Conservation (phyloP, 768 basidiomycete species). For the Collybia nuda region DNA sequence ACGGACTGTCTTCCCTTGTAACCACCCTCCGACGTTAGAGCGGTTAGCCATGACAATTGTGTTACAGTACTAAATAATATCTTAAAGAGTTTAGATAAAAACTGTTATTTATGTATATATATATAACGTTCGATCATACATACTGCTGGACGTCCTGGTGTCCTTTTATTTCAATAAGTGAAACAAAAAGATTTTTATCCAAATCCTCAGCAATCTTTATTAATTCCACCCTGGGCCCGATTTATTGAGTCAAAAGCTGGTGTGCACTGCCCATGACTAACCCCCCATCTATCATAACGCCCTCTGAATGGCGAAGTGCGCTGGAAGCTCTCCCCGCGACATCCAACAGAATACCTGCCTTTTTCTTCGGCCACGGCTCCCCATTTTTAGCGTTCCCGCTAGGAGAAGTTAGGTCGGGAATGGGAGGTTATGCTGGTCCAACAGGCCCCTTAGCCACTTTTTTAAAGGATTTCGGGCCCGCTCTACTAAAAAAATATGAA, state of each 20-base stretch:
- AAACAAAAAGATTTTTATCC: no score
- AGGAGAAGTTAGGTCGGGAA: slow-evolving; percentile 11
- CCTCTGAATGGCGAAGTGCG: slow-evolving; percentile 48
- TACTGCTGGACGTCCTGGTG: no score
- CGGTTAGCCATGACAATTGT: slow-evolving; percentile 27
- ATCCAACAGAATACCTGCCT: slow-evolving; percentile 63
- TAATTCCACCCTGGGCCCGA: no score
- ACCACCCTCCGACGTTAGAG: slow-evolving; percentile 48
- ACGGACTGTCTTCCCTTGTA: slow-evolving; percentile 74
- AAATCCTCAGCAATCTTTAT: background rate
- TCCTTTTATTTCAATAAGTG: no score
- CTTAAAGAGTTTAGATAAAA: no score
- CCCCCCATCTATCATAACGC: slow-evolving; percentile 30
- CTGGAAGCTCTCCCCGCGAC: slow-evolving; percentile 55
- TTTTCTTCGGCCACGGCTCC: slow-evolving; percentile 78
- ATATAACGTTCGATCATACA: no score
- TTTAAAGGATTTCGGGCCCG: slow-evolving; percentile 63
- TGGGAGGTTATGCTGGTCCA: slow-evolving; percentile 39
- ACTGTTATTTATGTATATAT: no score
- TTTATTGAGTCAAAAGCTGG: no score
- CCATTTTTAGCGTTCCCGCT: slow-evolving; percentile 47
- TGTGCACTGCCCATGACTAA: background rate
- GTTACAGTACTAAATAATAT: no score
- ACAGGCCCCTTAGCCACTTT: slow-evolving; percentile 57
- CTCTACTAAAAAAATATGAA: slow-evolving; percentile 65